Base-by-base conservation (phyloP, 164 flowering plant species). In the Umbilicus rupestris region DNA sequence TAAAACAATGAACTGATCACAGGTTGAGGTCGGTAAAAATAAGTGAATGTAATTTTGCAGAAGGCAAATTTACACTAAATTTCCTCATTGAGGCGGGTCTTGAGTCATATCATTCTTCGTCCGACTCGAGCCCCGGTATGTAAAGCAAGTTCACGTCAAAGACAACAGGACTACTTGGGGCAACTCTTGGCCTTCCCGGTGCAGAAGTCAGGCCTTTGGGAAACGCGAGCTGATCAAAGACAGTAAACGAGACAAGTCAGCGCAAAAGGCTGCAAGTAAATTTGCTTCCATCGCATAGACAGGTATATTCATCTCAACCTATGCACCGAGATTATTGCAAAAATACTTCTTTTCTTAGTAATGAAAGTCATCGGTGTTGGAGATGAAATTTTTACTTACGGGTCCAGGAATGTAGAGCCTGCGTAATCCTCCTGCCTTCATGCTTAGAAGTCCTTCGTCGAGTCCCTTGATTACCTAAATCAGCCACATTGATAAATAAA, bases 101-200 rank as follows among this genome's bases (percentile, higher is more conserved):
- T 12, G 7, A n/a, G n/a, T n/a, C n/a, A 45, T 70, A 85, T 70
- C 89, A 92, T 71, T 90, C 90, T 68, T 89, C 97, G 29, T 89
- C 95, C 1, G 39, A 7, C 72, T 93, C 98, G 39, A 90, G 95
- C 20, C 97, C 98, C 28, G 97, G 96, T 57, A 93, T 77, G 78
- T 86, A 93, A 69, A 86, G 92, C 79, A 93, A 78, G 67, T 96
- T 94, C 62, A 90, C 98, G 39, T 94, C 97, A 35, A 94, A 94
- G 22, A 94, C 44, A 22, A 87, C 96, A 5, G 93, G 96, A 73
- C 96, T 90, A 68, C 70, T 90, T 68, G 98, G 77, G 70, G 92
- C 87, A 67, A 94, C 98, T 67, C 96, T 82, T 52, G 98, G 96
- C 85, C 97, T 83, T 72, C 97, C 97, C 28, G 97, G 96, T n/a